Percentiles rank a stretch among this genome's conserved stretches.
Conservation (phyloP, 805 yeast species). For the Ogataea paraovalis region DNA sequence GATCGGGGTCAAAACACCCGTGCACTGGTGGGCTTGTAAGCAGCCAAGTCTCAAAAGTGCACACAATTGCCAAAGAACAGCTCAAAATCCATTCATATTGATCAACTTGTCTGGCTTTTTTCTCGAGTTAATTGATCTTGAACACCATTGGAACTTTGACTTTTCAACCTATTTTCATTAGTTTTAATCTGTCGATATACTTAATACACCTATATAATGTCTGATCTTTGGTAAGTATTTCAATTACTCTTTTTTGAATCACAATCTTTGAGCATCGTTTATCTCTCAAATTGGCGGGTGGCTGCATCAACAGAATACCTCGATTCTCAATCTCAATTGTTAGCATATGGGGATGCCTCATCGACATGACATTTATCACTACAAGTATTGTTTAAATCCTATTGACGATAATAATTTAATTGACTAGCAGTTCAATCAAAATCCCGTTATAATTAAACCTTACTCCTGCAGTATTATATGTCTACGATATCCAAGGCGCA, state of each 20-base stretch:
- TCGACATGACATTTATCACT: too few relatives aligned
- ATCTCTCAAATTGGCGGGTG: background rate
- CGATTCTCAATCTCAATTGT: background rate
- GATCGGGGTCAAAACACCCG: too few relatives aligned
- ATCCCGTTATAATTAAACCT: too few relatives aligned
- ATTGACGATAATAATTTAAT: too few relatives aligned
- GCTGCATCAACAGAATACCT: background rate
- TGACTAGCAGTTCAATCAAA: too few relatives aligned
- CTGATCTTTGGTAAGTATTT: slow-evolving; percentile 69
- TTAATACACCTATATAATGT: slow-evolving; percentile 40
- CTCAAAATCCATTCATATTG: background rate
- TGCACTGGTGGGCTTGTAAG: background rate
- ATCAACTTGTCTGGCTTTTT: background rate
- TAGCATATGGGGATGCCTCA: too few relatives aligned
- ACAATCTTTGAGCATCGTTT: background rate
- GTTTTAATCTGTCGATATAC: background rate
- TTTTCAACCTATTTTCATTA: background rate
- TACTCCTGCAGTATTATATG: too few relatives aligned
- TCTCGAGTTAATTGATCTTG: background rate
- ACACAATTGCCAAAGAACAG: background rate
- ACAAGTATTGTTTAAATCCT: too few relatives aligned
- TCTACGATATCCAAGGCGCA: too few relatives aligned
- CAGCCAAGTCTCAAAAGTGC: background rate
- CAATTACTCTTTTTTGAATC: background rate
- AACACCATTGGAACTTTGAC: background rate